Percentiles rank a stretch among this genome's conserved stretches.
phyloP scores from a whole-genome alignment of 208 protist species.

The Crithidia thermophila region DNA sequence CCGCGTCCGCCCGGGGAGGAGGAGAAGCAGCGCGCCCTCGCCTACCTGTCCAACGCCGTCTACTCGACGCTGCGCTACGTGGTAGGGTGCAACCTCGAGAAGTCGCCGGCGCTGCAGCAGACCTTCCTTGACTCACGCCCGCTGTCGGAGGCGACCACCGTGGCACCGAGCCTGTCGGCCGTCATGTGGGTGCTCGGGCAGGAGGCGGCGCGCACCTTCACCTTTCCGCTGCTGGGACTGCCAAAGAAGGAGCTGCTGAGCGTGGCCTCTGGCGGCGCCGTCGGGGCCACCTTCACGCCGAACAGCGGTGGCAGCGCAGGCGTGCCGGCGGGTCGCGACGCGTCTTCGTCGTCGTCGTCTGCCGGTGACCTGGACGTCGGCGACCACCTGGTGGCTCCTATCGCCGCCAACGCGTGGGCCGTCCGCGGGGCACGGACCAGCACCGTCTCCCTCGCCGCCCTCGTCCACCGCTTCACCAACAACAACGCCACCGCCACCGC shows the following conservation, averaged over 20 bases:
- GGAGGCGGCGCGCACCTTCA: constrained; percentile 37
- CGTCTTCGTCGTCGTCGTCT: neutral
- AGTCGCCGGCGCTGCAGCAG: constrained; percentile 31
- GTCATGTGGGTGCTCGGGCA: constrained; percentile 75
- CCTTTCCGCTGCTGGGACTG: constrained; percentile 56
- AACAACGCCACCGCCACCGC: neutral
- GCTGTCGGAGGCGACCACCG: constrained; percentile 37
- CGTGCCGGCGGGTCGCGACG: neutral
- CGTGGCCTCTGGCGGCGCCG: constrained; percentile 25
- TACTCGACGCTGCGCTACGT: constrained; percentile 80
- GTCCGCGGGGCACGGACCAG: constrained; percentile 37
- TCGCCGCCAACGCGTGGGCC: constrained; percentile 43
- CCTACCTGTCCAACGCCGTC: constrained; percentile 65
- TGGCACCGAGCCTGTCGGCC: constrained; percentile 67
- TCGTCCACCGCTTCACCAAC: constrained; percentile 4
- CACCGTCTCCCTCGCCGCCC: constrained; percentile 15
- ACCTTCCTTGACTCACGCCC: constrained; percentile 77
- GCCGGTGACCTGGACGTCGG: constrained; percentile 49
- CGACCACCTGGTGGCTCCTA: constrained; percentile 46
- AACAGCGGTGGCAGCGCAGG: too few species aligned
- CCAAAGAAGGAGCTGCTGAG: constrained; percentile 43
- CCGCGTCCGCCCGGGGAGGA: constrained; percentile 70
- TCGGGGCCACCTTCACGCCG: neutral
- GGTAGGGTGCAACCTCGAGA: constrained; percentile 72
- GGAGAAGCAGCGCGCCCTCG: constrained; percentile 59